These are phyloP conservation scores for Cutaneotrichosporon daszewskae DNA, from an alignment of 1,284 basidiomycete genomes.

Conservation along the genomic window DNA sequence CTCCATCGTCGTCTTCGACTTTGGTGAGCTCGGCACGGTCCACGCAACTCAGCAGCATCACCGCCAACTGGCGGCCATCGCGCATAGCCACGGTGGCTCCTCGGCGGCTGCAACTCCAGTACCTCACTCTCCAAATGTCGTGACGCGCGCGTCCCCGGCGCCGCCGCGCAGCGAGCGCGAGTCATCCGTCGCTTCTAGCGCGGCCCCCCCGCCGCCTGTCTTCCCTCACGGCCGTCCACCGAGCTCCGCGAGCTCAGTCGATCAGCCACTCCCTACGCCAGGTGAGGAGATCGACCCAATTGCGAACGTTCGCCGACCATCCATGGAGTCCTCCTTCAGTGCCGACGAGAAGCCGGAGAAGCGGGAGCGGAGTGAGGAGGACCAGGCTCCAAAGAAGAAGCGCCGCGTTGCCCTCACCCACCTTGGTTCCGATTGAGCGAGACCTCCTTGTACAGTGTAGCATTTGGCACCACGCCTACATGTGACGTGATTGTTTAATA, in stretches of 20 bases:
- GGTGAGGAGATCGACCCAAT: constrained; percentile 26
- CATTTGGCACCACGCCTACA: no score
- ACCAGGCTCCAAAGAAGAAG: constrained; percentile 64
- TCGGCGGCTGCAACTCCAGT: constrained; percentile 36
- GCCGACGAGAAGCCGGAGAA: no score
- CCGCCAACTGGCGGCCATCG: constrained; percentile 78
- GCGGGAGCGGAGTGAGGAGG: no score
- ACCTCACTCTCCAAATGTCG: constrained; percentile 51
- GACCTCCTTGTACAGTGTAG: no score
- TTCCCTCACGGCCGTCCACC: constrained; percentile 18
- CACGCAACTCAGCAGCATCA: constrained; percentile 82
- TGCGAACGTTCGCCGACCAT: constrained; percentile 18
- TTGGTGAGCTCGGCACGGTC: constrained; percentile 81
- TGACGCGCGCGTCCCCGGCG: constrained; percentile 36
- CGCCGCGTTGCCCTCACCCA: constrained; percentile 72
- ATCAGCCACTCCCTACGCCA: constrained; percentile 33
- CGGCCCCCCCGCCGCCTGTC: constrained; percentile 19
- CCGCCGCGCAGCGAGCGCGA: constrained; percentile 38
- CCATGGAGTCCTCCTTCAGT: no score
- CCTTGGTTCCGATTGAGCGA: constrained; percentile 29
- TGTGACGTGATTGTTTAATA: no score
- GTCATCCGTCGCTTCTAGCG: constrained; percentile 30
- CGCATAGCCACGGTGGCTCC: constrained; percentile 59
- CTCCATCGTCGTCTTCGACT: constrained; percentile 69
- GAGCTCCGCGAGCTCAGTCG: constrained; percentile 24